A percentile compares a stretch with the other conserved stretches of the same genome.
Evolutionary conservation across 2,329 filamentous ascomycete species (phyloP).

Genomic region (Grosmannia clavigera): DNA sequence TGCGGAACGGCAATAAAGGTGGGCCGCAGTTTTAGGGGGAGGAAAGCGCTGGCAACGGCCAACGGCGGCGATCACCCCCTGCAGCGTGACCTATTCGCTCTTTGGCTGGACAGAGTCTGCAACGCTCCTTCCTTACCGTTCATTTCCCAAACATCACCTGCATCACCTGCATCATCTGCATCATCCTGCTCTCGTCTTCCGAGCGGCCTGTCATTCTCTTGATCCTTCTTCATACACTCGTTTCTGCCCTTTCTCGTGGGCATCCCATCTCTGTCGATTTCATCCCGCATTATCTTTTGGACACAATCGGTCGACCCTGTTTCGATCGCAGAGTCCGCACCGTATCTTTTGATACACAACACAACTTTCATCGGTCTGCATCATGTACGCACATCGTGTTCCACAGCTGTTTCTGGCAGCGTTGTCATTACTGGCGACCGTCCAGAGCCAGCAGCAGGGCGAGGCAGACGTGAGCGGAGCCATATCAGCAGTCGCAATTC

Average conservation of each 20-base stretch:
- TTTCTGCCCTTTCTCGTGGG: too few relatives aligned
- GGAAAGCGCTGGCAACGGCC: background rate
- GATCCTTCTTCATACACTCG: background rate
- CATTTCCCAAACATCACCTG: background rate
- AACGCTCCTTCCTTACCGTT: background rate
- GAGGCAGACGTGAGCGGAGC: conserved; percentile 11
- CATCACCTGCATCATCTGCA: background rate
- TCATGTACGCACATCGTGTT: conserved; percentile 35
- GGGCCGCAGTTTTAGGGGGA: background rate
- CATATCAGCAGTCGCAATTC: background rate
- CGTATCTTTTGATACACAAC: too few relatives aligned
- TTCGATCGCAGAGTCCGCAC: too few relatives aligned
- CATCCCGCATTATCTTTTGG: background rate
- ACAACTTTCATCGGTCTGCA: conserved; percentile 6
- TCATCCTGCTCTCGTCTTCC: background rate
- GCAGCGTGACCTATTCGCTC: background rate
- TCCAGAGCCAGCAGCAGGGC: conserved; percentile 27
- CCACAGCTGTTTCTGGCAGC: conserved; percentile 36
- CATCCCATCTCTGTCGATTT: too few relatives aligned
- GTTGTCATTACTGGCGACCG: conserved; percentile 32
- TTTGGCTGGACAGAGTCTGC: background rate
- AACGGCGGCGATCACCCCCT: conserved; percentile 1
- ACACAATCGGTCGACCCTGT: background rate
- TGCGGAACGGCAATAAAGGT: background rate
- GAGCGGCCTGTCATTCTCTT: background rate